Evolutionary conservation across 2,329 filamentous ascomycete genomes (phyloP).

Genomic region (Domatiomyces globalis): DNA sequence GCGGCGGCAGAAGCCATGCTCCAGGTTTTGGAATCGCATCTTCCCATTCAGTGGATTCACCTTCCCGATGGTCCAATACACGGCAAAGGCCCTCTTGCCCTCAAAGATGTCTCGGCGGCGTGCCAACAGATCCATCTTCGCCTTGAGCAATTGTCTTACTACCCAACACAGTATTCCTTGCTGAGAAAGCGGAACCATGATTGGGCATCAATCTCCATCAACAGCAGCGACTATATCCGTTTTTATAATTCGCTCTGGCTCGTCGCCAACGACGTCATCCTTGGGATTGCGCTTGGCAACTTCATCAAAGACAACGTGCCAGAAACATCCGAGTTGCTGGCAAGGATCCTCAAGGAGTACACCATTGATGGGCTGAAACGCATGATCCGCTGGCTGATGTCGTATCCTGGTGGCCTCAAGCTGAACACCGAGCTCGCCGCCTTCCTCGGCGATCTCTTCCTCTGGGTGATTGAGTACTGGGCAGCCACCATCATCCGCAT

Average conservation of each 20-base stretch:
- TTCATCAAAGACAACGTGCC: constrained; percentile 92
- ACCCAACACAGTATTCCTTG: constrained; percentile 92
- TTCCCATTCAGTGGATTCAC: constrained; percentile 11
- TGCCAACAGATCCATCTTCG: constrained; percentile 96
- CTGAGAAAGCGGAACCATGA: constrained; percentile 77
- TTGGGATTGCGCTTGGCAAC: constrained; percentile 87
- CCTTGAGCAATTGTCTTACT: constrained; percentile 95
- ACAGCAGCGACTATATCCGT: constrained; percentile 92
- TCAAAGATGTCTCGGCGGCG: constrained; percentile 92
- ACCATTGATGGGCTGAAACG: constrained; percentile 76
- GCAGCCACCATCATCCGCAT: constrained; percentile 45
- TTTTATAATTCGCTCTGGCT: constrained; percentile 99
- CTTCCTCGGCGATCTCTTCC: constrained; percentile 89
- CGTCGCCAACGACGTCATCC: constrained; percentile 96
- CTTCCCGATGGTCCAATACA: constrained; percentile 9
- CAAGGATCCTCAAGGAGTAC: constrained; percentile 60
- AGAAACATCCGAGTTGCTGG: constrained; percentile 69
- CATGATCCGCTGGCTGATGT: constrained; percentile 92
- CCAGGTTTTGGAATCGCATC: constrained; percentile 66
- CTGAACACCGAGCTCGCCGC: constrained; percentile 82
- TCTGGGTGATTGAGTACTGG: constrained; percentile 99
- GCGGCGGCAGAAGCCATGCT: constrained; percentile 67
- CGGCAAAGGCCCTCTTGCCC: constrained; percentile 61
- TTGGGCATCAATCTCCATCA: constrained; percentile 91
- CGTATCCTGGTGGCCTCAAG: constrained; percentile 86